Evolutionary conservation across 176 grass and related monocot genomes (phyloP).

Genomic region (Dendrocalamus sinicus): DNA sequence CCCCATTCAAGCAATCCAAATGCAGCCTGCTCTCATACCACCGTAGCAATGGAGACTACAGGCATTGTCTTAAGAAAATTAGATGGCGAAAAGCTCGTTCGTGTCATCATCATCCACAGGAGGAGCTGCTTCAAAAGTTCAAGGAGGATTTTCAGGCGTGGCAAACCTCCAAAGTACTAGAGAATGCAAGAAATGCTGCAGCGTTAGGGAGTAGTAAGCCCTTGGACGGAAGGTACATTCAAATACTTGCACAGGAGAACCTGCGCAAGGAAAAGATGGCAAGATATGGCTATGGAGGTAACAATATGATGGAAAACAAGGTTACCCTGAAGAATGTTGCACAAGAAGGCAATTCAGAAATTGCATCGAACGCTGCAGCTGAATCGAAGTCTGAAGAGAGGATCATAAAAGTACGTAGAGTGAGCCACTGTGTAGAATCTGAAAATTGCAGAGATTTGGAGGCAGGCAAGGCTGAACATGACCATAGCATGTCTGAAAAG

Average conservation of each 20-base stretch:
- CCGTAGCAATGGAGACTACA: conserved; percentile 28
- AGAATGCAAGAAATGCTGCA: conserved; percentile 6
- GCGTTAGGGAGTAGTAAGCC: conserved; percentile 30
- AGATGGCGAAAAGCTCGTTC: conserved; percentile 31
- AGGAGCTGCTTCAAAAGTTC: conserved; percentile 66
- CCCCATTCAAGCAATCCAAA: conserved; percentile 51
- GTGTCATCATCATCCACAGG: conserved; percentile 67
- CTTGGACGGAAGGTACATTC: conserved; percentile 38
- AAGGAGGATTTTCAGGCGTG: conserved; percentile 79
- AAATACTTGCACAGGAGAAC: conserved; percentile 74
- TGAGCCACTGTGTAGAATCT: background rate
- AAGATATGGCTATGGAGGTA: conserved; percentile 49
- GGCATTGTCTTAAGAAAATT: conserved; percentile 32
- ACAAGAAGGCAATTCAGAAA: background rate
- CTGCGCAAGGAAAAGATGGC: conserved; percentile 70
- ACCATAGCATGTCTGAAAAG: background rate
- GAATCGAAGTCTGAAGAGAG: background rate
- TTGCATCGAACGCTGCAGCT: background rate
- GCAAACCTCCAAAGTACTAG: conserved; percentile 54
- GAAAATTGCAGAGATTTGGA: conserved; percentile 15
- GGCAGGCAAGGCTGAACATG: conserved; percentile 20
- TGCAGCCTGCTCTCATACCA: conserved; percentile 43
- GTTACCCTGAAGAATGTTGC: conserved; percentile 17
- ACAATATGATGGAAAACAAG: background rate
- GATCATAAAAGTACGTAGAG: background rate